These are phyloP conservation scores for Lactifluus pinguis DNA, from an alignment of 768 basidiomycete genomes.

Conservation along the genomic window DNA sequence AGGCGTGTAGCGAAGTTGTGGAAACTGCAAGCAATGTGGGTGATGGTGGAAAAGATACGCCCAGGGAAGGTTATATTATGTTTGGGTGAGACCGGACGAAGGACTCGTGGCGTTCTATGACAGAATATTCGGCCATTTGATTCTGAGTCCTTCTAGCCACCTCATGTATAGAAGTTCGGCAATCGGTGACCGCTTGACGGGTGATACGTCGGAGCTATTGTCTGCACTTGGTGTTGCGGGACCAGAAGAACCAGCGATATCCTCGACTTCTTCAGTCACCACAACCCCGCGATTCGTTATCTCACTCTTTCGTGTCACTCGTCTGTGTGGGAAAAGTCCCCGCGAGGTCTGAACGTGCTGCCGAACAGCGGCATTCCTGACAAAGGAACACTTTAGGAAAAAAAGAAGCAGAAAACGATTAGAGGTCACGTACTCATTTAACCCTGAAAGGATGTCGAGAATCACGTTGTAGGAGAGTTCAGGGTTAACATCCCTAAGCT, in stretches of 20 bases:
- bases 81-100: no score
- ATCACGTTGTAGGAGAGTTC: conserved; percentile 81
- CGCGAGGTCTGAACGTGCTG: conserved; percentile 78
- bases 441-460: conserved; percentile 80
- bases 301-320: conserved; percentile 70
- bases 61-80: not conserved
- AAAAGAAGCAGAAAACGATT: not conserved
- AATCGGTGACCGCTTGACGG: conserved; percentile 71
- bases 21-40: not conserved
- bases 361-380: conserved; percentile 67
- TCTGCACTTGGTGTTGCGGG: conserved; percentile 32
- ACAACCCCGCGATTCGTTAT: conserved; percentile 80
- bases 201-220: conserved; percentile 19
- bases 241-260: conserved; percentile 22
- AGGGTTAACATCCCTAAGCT: conserved; percentile 75
- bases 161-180: conserved; percentile 95
- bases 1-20: not conserved
- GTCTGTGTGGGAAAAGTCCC: conserved; percentile 71
- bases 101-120: conserved; percentile 19
- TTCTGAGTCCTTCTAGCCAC: conserved; percentile 86
- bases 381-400: conserved; percentile 1
- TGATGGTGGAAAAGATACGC: not conserved
- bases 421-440: conserved; percentile 68
- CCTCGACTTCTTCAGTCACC: conserved; percentile 75
- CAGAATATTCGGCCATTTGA: conserved; percentile 80